Base-by-base conservation (phyloP, 2,329 filamentous ascomycete species). In the Cryphonectria parasitica region DNA sequence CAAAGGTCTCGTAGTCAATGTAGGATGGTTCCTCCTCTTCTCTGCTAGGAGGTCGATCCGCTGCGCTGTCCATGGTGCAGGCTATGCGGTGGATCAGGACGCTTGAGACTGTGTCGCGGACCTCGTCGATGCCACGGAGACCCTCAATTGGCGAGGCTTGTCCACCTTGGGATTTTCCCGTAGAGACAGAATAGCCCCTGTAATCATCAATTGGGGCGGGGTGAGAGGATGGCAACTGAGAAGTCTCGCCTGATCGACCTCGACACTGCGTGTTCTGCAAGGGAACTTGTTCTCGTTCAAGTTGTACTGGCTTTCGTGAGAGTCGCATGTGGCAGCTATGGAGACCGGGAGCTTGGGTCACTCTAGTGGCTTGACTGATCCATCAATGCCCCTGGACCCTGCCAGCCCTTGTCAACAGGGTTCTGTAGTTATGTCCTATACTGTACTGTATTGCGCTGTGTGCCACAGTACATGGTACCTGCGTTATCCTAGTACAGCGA, bases 1-100 rank as follows among this genome's bases (percentile, higher is more conserved):
- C 88, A 77, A 99, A 97, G 74, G 93, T 88, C 79, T 97, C 94
- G 82, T 97, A 97, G 87, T 98, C 95, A 78, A 99, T 95, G 82
- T 99, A 99, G 11, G 93, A 96, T 56, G 90, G 87, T 71, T 91
- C 90, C 61, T 88, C 86, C 69, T 85, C 82, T 34, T 80, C 80
- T 66, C 79, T 75, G 69, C 77, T 75, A 45, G 66, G 66, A 25
- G 60, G 66, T 28, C 49, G 31, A 69, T 75, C 74, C 56, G 78
- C 78, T 78, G 81, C 81, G 36, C 65, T 75, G 71, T 71, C 69
- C 70, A 72, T 72, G 19, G 22, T 64, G 61, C 61, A 15, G 39
- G 41, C 39, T 28, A 25, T 56, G 52, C 15, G n/a, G 45, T 34
- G 34, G 34, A 34, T 6, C 34, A 34, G 34, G 34, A 34, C 34